Evolutionary conservation across 2,329 filamentous ascomycete species (phyloP).

Genomic region (Fusarium goolgardi): DNA sequence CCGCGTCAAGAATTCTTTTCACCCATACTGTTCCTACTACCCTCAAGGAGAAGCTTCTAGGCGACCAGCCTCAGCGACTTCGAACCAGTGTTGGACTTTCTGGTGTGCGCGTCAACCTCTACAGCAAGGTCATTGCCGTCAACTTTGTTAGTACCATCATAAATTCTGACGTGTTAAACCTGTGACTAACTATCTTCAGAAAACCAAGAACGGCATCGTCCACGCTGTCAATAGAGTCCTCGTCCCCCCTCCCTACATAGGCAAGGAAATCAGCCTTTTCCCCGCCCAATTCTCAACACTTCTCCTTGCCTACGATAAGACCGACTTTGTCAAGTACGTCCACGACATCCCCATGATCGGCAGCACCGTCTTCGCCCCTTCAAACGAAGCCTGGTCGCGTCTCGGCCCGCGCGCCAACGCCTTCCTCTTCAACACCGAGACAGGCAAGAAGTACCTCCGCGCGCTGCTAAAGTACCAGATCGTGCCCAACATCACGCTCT

Average conservation of each 20-base stretch:
- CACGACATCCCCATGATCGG: conserved; percentile 67
- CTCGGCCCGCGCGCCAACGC: conserved; percentile 78
- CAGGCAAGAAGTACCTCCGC: conserved; percentile 79
- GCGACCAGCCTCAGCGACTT: conserved; percentile 76
- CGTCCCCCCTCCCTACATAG: conserved; percentile 76
- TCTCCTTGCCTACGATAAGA: conserved; percentile 78
- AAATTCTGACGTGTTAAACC: rapidly evolving
- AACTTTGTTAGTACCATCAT: conserved; percentile 69
- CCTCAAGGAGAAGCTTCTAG: conserved; percentile 68
- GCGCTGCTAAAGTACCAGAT: conserved; percentile 85
- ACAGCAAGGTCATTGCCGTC: conserved; percentile 74
- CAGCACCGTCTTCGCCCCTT: conserved; percentile 83
- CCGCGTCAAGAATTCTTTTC: conserved; percentile 72
- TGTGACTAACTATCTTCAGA: conserved; percentile 53
- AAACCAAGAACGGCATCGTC: conserved; percentile 82
- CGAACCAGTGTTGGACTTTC: conserved; percentile 71
- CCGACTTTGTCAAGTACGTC: conserved; percentile 72
- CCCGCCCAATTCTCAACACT: conserved; percentile 83
- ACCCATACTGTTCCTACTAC: conserved; percentile 81
- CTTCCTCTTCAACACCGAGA: conserved; percentile 83
- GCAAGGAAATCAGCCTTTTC: conserved; percentile 69
- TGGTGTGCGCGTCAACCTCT: conserved; percentile 81
- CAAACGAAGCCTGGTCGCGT: conserved; percentile 81
- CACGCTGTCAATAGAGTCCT: conserved; percentile 81
- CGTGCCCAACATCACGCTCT: conserved; percentile 78